Evolutionary conservation across 139 green algal genomes (phyloP).

Genomic region (Marvania coccoides): DNA sequence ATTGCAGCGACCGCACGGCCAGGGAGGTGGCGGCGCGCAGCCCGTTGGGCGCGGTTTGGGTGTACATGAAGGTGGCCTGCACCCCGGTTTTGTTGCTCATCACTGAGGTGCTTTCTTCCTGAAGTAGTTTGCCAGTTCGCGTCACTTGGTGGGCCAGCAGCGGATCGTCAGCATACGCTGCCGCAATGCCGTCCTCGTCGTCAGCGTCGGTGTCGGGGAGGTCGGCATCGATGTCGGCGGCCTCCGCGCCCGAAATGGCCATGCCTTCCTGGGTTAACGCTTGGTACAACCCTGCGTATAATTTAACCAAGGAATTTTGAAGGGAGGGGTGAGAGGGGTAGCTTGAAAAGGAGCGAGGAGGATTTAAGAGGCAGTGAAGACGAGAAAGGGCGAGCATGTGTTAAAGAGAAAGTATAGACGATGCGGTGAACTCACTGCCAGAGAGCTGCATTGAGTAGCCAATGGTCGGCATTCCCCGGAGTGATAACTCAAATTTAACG

Average conservation of each 20-base stretch:
- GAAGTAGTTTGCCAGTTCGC: constrained; percentile 1
- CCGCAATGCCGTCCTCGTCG: not conserved
- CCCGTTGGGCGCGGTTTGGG: not conserved
- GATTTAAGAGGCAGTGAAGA: no score
- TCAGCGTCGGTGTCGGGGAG: not conserved
- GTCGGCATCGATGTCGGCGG: constrained; percentile 1
- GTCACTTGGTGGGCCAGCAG: constrained; percentile 12
- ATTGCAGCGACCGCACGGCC: constrained; percentile 39
- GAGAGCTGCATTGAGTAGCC: constrained; percentile 1
- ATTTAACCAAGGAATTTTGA: no score
- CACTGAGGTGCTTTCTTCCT: constrained; percentile 9
- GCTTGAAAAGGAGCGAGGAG: no score
- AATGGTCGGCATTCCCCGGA: not conserved
- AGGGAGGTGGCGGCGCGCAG: constrained; percentile 18
- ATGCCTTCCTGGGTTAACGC: constrained; percentile 4
- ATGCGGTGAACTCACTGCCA: not conserved
- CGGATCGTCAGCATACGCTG: not conserved
- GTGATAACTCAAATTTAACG: not conserved
- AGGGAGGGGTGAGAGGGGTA: not conserved
- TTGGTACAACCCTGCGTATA: constrained; percentile 14
- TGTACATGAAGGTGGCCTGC: constrained; percentile 21
- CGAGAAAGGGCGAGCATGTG: no score
- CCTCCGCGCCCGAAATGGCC: constrained; percentile 7
- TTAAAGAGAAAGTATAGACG: no score
- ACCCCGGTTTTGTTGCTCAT: constrained; percentile 29